Conservation (phyloP, 441 rosid genomes). For the Erysimum cheiri region DNA sequence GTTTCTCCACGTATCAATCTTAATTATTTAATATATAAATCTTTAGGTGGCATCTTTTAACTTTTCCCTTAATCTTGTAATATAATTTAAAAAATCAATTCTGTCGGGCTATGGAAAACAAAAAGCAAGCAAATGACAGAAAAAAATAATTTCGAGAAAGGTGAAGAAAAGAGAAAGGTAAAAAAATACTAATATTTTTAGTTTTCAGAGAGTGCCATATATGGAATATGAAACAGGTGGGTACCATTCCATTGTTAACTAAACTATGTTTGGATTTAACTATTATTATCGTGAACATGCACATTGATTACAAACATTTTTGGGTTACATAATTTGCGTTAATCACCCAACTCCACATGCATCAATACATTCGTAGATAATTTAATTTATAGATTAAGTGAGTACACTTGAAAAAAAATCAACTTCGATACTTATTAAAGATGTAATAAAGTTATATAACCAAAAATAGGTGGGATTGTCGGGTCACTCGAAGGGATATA, state of each 20-base stretch:
- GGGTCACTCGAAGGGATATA: not conserved
- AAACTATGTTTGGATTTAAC: constrained; percentile 11
- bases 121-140: constrained; percentile 42
- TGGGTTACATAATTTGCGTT: constrained; percentile 1
- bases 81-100: constrained; percentile 20
- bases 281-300: constrained; percentile 6
- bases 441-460: not conserved
- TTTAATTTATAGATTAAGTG: not conserved
- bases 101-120: constrained; percentile 46
- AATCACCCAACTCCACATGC: constrained; percentile 2
- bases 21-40: constrained; percentile 30
- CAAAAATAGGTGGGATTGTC: constrained; percentile 18
- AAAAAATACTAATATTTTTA: constrained; percentile 8
- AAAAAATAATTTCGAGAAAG: constrained; percentile 32
- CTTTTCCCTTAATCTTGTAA: constrained; percentile 35
- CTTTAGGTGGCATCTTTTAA: constrained; percentile 38
- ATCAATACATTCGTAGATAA: not conserved
- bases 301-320: constrained; percentile 4
- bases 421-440: not conserved
- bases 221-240: constrained; percentile 14
- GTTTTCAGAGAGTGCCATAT: constrained; percentile 26
- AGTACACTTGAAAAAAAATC: not conserved
- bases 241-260: constrained; percentile 10
- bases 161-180: constrained; percentile 9
- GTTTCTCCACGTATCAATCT: constrained; percentile 39